These are phyloP conservation scores for Solanum chiquidenum DNA, from an alignment of 257 asterid genomes.

Conservation along the genomic window DNA sequence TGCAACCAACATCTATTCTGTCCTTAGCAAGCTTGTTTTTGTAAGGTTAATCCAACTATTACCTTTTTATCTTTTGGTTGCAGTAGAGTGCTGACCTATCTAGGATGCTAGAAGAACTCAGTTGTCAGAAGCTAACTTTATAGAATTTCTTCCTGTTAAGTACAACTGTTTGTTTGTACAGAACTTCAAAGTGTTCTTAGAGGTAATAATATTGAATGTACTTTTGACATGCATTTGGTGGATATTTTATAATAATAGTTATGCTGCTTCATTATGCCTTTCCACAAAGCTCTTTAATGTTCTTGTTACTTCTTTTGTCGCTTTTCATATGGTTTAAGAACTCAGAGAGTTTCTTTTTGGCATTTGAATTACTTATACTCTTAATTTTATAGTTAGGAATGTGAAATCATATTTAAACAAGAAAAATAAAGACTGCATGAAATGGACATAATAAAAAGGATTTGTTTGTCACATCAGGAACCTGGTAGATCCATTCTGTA, in stretches of 20 bases:
- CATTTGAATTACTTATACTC: background rate
- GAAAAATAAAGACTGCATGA: background rate
- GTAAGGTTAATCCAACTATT: background rate
- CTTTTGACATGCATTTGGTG: background rate
- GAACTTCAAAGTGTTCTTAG: background rate
- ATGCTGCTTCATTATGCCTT: background rate
- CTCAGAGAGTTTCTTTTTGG: background rate
- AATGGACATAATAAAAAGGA: background rate
- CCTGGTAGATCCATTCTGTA: slow-evolving; percentile 68
- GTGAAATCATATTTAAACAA: background rate
- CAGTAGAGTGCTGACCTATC: background rate
- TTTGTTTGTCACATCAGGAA: slow-evolving; percentile 6
- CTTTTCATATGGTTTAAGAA: background rate
- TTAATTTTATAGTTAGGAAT: background rate
- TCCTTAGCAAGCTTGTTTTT: background rate
- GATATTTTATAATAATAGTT: background rate
- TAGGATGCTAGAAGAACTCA: background rate
- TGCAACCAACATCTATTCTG: background rate
- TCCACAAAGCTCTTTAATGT: background rate
- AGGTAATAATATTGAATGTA: background rate
- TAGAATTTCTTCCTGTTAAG: background rate
- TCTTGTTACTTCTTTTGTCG: background rate
- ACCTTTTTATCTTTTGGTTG: background rate
- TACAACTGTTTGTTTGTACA: background rate
- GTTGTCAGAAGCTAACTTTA: background rate